These are phyloP conservation scores for Hypoxylon fuscum DNA, from an alignment of 495 filamentous ascomycete genomes.

Conservation along the genomic window DNA sequence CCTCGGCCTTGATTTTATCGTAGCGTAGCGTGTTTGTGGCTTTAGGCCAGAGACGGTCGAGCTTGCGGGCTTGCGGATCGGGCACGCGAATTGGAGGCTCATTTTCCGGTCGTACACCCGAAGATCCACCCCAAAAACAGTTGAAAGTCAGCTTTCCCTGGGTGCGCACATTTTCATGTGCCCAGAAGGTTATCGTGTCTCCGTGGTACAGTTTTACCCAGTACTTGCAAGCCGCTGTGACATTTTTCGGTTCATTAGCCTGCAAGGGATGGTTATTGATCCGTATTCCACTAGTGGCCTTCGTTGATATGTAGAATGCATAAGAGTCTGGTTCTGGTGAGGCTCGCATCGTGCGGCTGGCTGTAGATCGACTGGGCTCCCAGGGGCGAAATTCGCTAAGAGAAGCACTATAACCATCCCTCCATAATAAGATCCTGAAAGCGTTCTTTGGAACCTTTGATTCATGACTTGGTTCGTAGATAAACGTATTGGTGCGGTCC, in stretches of 20 bases:
- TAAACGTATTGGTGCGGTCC: constrained; percentile 64
- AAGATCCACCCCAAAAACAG: constrained; percentile 59
- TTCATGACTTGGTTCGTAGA: constrained; percentile 67
- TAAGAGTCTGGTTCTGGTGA: constrained; percentile 60
- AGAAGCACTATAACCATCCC: constrained; percentile 64
- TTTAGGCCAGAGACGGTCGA: constrained; percentile 44
- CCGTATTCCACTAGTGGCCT: constrained; percentile 72
- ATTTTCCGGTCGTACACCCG: constrained; percentile 31
- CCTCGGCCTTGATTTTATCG: constrained; percentile 43
- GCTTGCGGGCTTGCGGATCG: constrained; percentile 33
- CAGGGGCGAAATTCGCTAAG: constrained; percentile 51
- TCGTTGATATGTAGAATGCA: constrained; percentile 78
- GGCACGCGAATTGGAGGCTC: constrained; percentile 33
- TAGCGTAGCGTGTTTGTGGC: constrained; percentile 31
- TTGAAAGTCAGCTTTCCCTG: constrained; percentile 52
- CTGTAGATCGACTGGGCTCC: constrained; percentile 42
- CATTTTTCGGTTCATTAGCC: constrained; percentile 55
- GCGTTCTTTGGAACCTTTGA: constrained; percentile 80
- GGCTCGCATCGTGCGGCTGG: constrained; percentile 36
- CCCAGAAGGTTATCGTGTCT: constrained; percentile 74
- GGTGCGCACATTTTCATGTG: constrained; percentile 34
- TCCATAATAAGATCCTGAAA: constrained; percentile 80
- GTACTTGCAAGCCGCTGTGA: constrained; percentile 56
- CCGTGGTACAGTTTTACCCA: constrained; percentile 77
- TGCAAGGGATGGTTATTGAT: constrained; percentile 73